Evolutionary conservation across 2,329 filamentous ascomycete genomes (phyloP), one percentile per base, ranked within the genome.

Genomic region (Cladobotryum protrusum): DNA sequence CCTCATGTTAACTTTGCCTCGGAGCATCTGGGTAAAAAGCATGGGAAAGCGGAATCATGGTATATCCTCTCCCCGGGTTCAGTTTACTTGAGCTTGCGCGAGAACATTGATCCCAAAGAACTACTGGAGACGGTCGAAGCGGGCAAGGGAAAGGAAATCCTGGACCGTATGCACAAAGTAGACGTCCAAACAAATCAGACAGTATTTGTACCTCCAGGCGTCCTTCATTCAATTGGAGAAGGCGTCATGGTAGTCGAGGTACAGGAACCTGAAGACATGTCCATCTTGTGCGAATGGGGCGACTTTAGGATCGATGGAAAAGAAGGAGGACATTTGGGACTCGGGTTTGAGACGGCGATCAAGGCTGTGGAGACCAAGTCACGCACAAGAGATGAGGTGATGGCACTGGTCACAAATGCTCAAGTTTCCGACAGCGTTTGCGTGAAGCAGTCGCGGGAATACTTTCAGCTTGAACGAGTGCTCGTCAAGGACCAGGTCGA

Each of bases 11-110:
- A 52, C 42, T 60, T 57, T 53, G 57, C 54, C 3, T 43, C 18
- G n/a, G 45, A 54, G 39, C 54, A 58, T 44, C 32, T 55, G 5
- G 50, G 48, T 12, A 42, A 40, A 18, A 47, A 47, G 24, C 53
- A 60, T 32, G 56, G 57, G 45, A 60, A 59, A 43, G 57, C 57
- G 12, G 57, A 59, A 33, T 54, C 56, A 15, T 56, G 56, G 56
- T 58, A 57, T 40, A 49, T 59, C 13, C 55, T 57, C 15, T 57
- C 49, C 3, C 43, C 43, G 5, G 55, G 57, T 2, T 39, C 44
- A 5, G 51, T 59, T 3, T 55, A 51, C 44, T 45, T 59, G 5
- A 46, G 52, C n/a, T 49, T 58, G 4, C 44, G 41, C 9, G 50
- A 57, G 24, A 48, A 48, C 29, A 18, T 58, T 19, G 45, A 53